Evolutionary conservation across 2,329 filamentous ascomycete species (phyloP).

Genomic region (Colletotrichum simmondsii): DNA sequence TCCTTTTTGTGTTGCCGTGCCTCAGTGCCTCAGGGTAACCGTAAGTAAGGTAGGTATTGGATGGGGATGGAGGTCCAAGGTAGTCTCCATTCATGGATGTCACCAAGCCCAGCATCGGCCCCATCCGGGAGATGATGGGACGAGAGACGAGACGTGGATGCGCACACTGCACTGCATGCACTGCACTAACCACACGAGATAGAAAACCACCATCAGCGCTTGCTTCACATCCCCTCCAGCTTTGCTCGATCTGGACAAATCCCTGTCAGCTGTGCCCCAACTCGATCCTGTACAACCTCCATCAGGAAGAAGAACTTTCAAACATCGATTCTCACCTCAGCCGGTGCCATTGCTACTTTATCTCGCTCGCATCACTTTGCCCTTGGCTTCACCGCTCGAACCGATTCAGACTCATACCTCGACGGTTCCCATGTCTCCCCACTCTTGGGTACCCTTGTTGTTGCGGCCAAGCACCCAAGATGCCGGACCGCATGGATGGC

Average conservation of each 20-base stretch:
- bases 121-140: slow-evolving; percentile 32
- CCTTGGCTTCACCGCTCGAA: slow-evolving; percentile 22
- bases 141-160: slow-evolving; percentile 26
- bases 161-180: background rate
- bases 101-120: slow-evolving; percentile 24
- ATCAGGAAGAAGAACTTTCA: background rate
- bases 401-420: slow-evolving; percentile 20
- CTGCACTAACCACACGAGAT: background rate
- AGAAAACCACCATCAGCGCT: background rate
- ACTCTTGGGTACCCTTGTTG: slow-evolving; percentile 6
- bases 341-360: background rate
- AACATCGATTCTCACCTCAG: background rate
- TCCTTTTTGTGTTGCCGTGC: slow-evolving; percentile 3
- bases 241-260: background rate
- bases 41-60: background rate
- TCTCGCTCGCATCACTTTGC: background rate
- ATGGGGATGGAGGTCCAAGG: background rate
- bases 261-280: slow-evolving; percentile 3
- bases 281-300: slow-evolving; percentile 2
- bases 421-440: slow-evolving; percentile 14
- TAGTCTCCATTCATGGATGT: slow-evolving; percentile 19
- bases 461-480: slow-evolving; percentile 25
- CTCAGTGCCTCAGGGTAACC: background rate
- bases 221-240: background rate
- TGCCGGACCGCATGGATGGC: slow-evolving; percentile 11